Evolutionary conservation across 2,329 filamentous ascomycete genomes (phyloP).

Genomic region (Incumbomyces lentus): DNA sequence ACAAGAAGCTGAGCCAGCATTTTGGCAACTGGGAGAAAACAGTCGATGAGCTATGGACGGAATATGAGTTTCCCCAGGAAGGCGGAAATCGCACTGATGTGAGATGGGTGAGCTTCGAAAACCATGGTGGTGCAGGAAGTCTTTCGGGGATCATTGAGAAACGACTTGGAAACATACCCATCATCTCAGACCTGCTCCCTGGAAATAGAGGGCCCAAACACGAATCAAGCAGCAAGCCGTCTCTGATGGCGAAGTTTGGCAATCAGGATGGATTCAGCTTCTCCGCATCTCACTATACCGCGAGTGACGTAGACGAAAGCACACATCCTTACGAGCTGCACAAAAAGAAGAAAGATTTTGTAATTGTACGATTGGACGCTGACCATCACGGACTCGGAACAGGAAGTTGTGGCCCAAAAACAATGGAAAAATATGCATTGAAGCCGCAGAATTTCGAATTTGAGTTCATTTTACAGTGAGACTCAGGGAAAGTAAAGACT

Average conservation of each 20-base stretch:
- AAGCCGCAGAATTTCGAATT: slow-evolving; percentile 10
- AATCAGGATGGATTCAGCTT: slow-evolving; percentile 39
- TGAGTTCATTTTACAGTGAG: slow-evolving; percentile 11
- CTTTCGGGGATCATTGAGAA: background rate
- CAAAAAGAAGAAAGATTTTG: slow-evolving; percentile 12
- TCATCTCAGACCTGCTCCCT: background rate
- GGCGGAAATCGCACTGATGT: slow-evolving; percentile 54
- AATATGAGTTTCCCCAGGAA: slow-evolving; percentile 60
- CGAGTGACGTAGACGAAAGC: slow-evolving; percentile 45
- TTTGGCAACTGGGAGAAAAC: slow-evolving; percentile 41
- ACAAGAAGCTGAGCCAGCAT: slow-evolving; percentile 52
- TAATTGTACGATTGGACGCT: slow-evolving; percentile 22
- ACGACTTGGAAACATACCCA: background rate
- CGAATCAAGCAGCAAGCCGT: background rate
- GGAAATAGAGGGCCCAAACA: background rate
- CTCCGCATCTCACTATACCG: slow-evolving; percentile 44
- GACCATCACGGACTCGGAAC: slow-evolving; percentile 27
- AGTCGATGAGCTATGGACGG: slow-evolving; percentile 40
- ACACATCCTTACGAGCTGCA: slow-evolving; percentile 54
- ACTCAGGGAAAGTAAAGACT: no score
- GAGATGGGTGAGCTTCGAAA: slow-evolving; percentile 40
- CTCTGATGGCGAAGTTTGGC: slow-evolving; percentile 6
- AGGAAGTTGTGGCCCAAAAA: slow-evolving; percentile 15
- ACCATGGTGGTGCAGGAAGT: background rate
- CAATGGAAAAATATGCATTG: slow-evolving; percentile 12